Conservation (phyloP, 148 eudicot genomes). For the Vaccinium corymbosum region DNA sequence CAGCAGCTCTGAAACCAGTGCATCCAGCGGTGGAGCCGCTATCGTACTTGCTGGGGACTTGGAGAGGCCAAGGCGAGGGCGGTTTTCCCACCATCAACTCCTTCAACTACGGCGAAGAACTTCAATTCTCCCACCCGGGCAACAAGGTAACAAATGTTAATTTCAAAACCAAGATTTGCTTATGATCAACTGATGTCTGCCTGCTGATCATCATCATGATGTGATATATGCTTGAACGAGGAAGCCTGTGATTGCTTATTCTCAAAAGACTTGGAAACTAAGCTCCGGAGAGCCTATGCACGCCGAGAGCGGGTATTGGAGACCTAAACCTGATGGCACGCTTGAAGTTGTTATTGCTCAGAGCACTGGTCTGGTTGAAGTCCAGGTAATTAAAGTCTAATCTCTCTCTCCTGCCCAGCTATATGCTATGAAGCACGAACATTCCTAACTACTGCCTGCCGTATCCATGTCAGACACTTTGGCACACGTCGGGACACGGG, state of each 20-base stretch:
- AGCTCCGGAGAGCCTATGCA: constrained; percentile 54
- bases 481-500: neutral
- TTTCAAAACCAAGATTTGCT: neutral
- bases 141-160: constrained; percentile 30
- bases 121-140: constrained; percentile 39
- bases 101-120: constrained; percentile 44
- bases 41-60: constrained; percentile 42
- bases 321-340: constrained; percentile 49
- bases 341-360: constrained; percentile 56
- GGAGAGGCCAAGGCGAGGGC: constrained; percentile 58
- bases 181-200: neutral
- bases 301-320: constrained; percentile 51
- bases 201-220: neutral
- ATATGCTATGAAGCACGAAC: neutral
- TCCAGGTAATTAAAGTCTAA: constrained; percentile 29
- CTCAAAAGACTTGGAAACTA: constrained; percentile 55
- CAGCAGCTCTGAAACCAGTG: constrained; percentile 14
- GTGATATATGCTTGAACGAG: neutral
- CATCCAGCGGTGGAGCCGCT: constrained; percentile 41
- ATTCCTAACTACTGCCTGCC: no score
- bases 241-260: constrained; percentile 49
- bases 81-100: constrained; percentile 46
- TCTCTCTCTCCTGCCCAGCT: neutral
- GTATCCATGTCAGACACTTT: no score
- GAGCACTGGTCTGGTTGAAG: constrained; percentile 56